Conservation (phyloP, 2,329 filamentous ascomycete species). For the Arachnopeziza araneosa region DNA sequence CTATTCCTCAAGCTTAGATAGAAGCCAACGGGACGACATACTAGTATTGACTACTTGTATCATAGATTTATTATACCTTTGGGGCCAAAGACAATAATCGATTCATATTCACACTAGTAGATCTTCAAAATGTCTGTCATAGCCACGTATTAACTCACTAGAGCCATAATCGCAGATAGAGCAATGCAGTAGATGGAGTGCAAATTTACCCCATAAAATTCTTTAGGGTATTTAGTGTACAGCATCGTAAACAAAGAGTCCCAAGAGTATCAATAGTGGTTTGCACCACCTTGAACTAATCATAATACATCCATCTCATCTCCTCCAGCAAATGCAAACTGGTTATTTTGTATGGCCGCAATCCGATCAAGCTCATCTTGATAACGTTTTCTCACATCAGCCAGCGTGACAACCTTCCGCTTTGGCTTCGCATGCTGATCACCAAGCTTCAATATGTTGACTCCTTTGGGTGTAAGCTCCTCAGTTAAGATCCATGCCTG, state of each 20-base stretch:
- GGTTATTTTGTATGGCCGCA: conserved; percentile 79
- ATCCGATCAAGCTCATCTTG: conserved; percentile 85
- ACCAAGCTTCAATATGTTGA: conserved; percentile 18
- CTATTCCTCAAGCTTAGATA: conserved; percentile 14
- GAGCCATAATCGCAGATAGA: background rate
- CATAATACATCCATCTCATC: conserved; percentile 37
- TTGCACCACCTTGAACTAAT: conserved; percentile 2
- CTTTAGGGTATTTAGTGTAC: conserved; percentile 7
- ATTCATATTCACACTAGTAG: background rate
- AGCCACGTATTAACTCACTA: background rate
- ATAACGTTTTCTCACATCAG: conserved; percentile 83
- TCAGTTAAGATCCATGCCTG: conserved; percentile 75
- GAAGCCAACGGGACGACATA: conserved; percentile 4
- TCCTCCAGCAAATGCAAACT: conserved; percentile 66
- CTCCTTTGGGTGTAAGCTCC: conserved; percentile 31
- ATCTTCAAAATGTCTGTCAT: background rate
- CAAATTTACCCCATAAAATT: background rate
- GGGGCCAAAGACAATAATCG: background rate
- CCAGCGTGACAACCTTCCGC: conserved; percentile 76
- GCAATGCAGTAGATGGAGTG: background rate
- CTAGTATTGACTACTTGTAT: conserved; percentile 18
- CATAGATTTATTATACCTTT: conserved; percentile 16
- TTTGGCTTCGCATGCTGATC: conserved; percentile 34
- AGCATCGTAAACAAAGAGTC: conserved; percentile 7
- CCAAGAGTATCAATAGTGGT: conserved; percentile 8